Evolutionary conservation across 2,329 filamentous ascomycete genomes (phyloP), one percentile per base, ranked within the genome.

Genomic region (Microdochium paspali): DNA sequence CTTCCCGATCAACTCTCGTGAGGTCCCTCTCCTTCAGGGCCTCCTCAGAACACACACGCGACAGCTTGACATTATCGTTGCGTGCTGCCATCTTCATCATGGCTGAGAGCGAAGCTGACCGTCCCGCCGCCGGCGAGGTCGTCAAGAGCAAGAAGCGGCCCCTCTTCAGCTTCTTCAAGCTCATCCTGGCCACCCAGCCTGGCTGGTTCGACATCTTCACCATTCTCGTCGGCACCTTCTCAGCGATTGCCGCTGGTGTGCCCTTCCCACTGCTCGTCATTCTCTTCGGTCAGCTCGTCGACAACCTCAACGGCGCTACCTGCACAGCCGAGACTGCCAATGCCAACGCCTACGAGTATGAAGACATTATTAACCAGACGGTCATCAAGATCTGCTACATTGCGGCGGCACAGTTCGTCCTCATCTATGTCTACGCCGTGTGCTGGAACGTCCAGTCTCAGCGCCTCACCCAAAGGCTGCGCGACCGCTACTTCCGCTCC

Each of bases 361-460:
- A 76, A 49, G 51, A 56, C 32, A 61, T 61, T 24, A 71, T 82
- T 51, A 74, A 80, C 58, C 57, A 66, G 45, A 83, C 80, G 56
- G 76, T 87, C 32, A 60, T 85, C 58, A 54, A 75, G 44, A 68
- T 86, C 21, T 73, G 84, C 13, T 84, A 82, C 58, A 71, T 87
- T 31, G 78, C 78, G 20, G 76, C 84, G 49, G 81, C 73, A 24
- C 75, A 77, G 50, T 82, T 87, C 54, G 69, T 72, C 32, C 66
- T 77, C 49, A 83, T 86, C 53, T 88, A 86, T 61, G 63, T 72
- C 47, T 78, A 86, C 57, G 71, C 81, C 25, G 67, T 77, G 10
- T 82, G 75, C 53, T 87, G 81, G 81, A 80, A 71, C 52, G 66
- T 85, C 53, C 72, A 76, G 50, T 81, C 80, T 47, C 79, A 81